phyloP scores from a whole-genome alignment of 2,329 filamentous ascomycete species.

The Cryphonectria parasitica region DNA sequence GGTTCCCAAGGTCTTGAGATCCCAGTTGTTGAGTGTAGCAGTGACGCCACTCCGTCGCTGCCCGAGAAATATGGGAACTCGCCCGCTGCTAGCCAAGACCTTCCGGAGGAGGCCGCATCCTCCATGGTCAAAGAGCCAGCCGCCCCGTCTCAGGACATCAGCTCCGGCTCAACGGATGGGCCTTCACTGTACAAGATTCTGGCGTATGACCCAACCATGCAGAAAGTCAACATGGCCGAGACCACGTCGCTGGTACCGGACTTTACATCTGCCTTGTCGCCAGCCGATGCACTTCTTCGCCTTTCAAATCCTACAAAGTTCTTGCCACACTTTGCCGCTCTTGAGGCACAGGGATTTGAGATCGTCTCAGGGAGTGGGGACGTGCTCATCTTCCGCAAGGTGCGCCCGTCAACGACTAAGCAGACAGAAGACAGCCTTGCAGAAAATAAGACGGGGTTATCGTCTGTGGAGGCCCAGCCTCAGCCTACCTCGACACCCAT shows the following conservation, averaged over 20 bases:
- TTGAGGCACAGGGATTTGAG: constrained; percentile 67
- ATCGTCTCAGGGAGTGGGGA: constrained; percentile 66
- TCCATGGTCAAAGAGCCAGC: constrained; percentile 24
- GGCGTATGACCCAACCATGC: constrained; percentile 64
- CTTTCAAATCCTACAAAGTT: constrained; percentile 68
- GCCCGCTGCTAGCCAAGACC: constrained; percentile 25
- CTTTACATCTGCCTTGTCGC: constrained; percentile 54
- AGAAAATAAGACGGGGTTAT: constrained; percentile 5
- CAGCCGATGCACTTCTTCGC: constrained; percentile 62
- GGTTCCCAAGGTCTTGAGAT: constrained; percentile 53
- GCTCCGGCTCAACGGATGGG: constrained; percentile 6
- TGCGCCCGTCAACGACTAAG: constrained; percentile 37
- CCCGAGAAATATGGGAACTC: constrained; percentile 40
- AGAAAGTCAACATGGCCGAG: constrained; percentile 61
- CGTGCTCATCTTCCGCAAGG: constrained; percentile 69
- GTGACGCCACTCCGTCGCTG: constrained; percentile 41
- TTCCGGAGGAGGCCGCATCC: neutral
- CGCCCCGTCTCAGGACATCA: constrained; percentile 11
- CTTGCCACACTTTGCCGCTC: constrained; percentile 62
- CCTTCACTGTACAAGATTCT: constrained; percentile 64
- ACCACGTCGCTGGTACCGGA: constrained; percentile 60
- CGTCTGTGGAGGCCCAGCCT: constrained; percentile 1
- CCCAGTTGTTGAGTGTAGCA: constrained; percentile 47
- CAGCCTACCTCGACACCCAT: constrained; percentile 35
- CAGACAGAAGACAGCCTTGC: constrained; percentile 27